Evolutionary conservation across 106 monocot genomes (phyloP), one percentile per base, ranked within the genome.

Genomic region (Dendrobium officinale): DNA sequence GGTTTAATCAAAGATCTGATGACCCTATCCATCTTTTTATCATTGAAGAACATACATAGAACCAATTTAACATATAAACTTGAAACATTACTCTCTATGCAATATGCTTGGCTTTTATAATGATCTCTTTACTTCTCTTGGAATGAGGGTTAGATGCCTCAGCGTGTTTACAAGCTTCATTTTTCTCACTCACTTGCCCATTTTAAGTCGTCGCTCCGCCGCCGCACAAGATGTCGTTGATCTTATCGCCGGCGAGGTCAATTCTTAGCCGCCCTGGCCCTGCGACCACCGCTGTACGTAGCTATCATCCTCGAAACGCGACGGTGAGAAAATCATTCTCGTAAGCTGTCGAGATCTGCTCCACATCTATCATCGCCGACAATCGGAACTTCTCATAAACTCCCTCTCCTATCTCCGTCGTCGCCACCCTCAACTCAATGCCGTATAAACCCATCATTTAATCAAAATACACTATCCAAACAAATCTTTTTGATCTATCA

Each of bases 311-410:
- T 88, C 15, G 90, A 90, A 18, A 90, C 94, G 7, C 79, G 77
- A 11, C 84, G 0, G 84, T 88, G 11, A 94, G 85, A 4, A 90
- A 85, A 3, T 86, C 94, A 55, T 94, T 81, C 37, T 81, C 81
- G 58, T 88, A 90, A 43, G 73, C 78, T 1, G 92, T 90, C 27
- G 90, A 76, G 76, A 92, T 90, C 8, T 78, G 66, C 18, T 88
- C 92, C 20, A 90, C n/a, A 66, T 91, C 79, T 17, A 92, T 86
- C 81, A 51, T 72, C 67, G 78, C 72, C 44, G 90, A 92, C 83
- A 95, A 79, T 64, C 92, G 78, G 88, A 95, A 95, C 82, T 92
- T 95, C 85, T 86, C 81, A 75, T 80, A 80, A 95, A 95, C 6
- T 73, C 76, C 82, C 72, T 37, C 80, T 61, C 61, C 59, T 4